phyloP scores from a whole-genome alignment of 2,329 filamentous ascomycete species.

The Paecilomyces formosus region DNA sequence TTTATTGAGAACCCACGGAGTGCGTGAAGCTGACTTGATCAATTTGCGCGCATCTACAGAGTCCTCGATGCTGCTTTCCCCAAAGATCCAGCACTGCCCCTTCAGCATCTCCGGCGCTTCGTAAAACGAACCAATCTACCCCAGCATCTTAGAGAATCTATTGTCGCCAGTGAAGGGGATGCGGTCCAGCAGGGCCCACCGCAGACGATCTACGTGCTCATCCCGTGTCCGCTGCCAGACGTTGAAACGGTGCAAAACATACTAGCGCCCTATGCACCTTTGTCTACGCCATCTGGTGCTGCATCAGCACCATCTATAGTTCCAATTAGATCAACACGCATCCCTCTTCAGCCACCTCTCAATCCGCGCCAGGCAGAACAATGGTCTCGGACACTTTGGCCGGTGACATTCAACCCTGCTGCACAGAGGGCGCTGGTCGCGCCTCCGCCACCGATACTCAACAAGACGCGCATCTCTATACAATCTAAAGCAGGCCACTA shows the following conservation, averaged over 20 bases:
- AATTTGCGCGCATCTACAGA: constrained; percentile 14
- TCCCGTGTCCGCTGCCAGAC: constrained; percentile 34
- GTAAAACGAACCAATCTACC: constrained; percentile 29
- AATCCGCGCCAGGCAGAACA: constrained; percentile 31
- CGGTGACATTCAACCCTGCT: constrained; percentile 38
- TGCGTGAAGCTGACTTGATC: background rate
- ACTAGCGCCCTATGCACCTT: constrained; percentile 29
- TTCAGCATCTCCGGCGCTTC: constrained; percentile 36
- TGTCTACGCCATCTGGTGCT: constrained; percentile 5
- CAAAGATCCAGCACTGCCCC: constrained; percentile 22
- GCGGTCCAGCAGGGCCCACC: constrained; percentile 11
- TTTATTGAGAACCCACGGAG: background rate
- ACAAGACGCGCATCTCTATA: constrained; percentile 25
- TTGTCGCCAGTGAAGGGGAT: background rate
- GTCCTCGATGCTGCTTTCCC: constrained; percentile 30
- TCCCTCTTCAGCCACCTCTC: constrained; percentile 35
- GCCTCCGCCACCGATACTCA: constrained; percentile 32
- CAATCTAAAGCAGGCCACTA: constrained; percentile 30
- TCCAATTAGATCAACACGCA: constrained; percentile 21
- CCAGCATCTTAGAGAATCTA: constrained; percentile 14
- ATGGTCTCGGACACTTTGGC: constrained; percentile 37
- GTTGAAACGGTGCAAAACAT: constrained; percentile 23
- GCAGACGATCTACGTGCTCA: constrained; percentile 33
- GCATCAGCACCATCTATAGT: constrained; percentile 11
- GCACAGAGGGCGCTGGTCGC: constrained; percentile 35